Percentiles rank a stretch among this genome's conserved stretches.
Conservation (phyloP, 148 eudicot genomes). For the Fagopyrum esculentum region DNA sequence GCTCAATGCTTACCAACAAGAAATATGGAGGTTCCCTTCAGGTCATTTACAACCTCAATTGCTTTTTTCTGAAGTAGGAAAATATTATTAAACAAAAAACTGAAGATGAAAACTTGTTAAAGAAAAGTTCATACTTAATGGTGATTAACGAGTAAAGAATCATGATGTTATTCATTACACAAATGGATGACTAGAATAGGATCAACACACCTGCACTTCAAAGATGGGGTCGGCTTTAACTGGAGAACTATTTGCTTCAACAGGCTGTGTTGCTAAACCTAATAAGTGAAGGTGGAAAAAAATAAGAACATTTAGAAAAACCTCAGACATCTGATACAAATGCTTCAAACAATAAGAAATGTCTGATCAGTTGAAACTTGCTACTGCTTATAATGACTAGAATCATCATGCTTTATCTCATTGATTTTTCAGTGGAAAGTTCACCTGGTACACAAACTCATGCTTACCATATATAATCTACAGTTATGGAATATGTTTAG, state of each 20-base stretch:
- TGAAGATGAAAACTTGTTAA: constrained; percentile 2
- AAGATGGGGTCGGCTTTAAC: too few species aligned
- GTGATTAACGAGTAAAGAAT: too few species aligned
- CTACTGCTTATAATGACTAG: not conserved
- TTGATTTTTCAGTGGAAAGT: not conserved
- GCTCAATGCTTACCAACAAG: constrained; percentile 58
- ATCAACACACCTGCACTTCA: too few species aligned
- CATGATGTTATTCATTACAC: too few species aligned
- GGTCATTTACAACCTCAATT: constrained; percentile 42
- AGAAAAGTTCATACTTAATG: not conserved
- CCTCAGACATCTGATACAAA: not conserved
- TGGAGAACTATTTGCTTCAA: too few species aligned
- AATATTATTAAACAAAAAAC: constrained; percentile 26
- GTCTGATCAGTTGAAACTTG: not conserved
- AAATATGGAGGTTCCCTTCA: constrained; percentile 82
- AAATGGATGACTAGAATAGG: too few species aligned
- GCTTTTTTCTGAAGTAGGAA: constrained; percentile 74
- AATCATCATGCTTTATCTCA: not conserved
- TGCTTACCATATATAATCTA: not conserved
- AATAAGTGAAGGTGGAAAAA: too few species aligned
- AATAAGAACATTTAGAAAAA: not conserved
- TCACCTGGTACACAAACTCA: not conserved
- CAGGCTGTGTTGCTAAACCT: too few species aligned
- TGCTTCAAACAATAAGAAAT: not conserved
- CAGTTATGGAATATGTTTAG: not conserved